Evolutionary conservation across 352 stramenopile species (phyloP).

Genomic region (Chrysophaeum taylorii): DNA sequence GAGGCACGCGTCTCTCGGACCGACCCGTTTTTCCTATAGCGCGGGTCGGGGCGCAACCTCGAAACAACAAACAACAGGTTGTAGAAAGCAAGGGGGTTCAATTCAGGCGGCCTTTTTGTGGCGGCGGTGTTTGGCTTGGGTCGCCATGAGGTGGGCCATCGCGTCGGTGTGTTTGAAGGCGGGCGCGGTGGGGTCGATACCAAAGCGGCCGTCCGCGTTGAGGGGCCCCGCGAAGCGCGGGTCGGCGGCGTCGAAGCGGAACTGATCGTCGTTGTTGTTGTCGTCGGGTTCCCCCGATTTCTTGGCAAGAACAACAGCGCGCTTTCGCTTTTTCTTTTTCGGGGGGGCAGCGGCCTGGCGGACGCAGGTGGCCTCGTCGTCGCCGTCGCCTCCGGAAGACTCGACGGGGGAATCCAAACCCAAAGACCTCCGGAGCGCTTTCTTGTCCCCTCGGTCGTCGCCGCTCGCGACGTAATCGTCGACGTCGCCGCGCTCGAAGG

Average conservation of each 20-base stretch:
- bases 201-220: conserved; percentile 9
- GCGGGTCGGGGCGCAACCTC: no score
- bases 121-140: not conserved
- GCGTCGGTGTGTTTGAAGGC: not conserved
- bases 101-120: no score
- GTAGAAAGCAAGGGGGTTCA: no score
- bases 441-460: not conserved
- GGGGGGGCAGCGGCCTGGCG: no score
- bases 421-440: not conserved
- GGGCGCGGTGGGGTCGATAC: not conserved
- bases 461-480: not conserved
- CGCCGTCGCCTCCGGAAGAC: no score
- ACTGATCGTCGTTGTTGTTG: not conserved
- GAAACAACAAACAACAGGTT: no score
- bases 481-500: not conserved
- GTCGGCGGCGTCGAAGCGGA: conserved; percentile 3
- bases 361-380: no score
- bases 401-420: no score
- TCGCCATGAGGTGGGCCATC: not conserved
- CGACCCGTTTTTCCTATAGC: no score
- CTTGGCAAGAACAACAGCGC: no score
- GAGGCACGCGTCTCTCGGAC: no score
- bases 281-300: not conserved
- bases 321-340: conserved; percentile 17
- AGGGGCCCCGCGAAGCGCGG: not conserved